phyloP scores from a whole-genome alignment of 306 rosid species.

The Glycine latifolia region DNA sequence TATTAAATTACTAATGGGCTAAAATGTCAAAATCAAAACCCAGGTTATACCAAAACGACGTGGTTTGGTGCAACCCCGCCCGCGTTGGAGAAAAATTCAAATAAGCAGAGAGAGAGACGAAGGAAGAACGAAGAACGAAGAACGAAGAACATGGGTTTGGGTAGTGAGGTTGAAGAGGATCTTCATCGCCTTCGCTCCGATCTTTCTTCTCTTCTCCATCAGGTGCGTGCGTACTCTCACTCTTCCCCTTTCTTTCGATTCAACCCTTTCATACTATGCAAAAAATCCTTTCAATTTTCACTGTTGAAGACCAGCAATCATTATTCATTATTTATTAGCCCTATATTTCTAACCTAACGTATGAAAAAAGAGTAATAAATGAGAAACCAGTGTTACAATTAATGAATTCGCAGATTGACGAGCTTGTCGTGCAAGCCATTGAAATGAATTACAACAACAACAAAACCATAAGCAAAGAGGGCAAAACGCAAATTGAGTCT shows the following conservation, averaged over 20 bases:
- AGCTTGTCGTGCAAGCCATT: conserved; percentile 75
- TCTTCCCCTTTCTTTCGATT: too few species aligned
- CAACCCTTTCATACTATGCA: neutral
- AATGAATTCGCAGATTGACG: conserved; percentile 70
- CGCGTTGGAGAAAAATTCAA: conserved; percentile 48
- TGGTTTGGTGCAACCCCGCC: conserved; percentile 35
- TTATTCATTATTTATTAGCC: neutral
- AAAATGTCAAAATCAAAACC: neutral
- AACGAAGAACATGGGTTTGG: conserved; percentile 30
- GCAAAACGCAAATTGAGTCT: conserved; percentile 63
- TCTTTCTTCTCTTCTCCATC: conserved; percentile 62
- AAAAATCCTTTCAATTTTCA: too few species aligned
- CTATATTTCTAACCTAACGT: neutral
- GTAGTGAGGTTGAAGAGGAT: conserved; percentile 16
- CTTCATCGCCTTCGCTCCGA: conserved; percentile 71
- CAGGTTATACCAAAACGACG: neutral
- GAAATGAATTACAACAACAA: conserved; percentile 34
- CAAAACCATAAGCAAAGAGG: conserved; percentile 46
- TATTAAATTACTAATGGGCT: neutral
- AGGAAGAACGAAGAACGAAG: neutral
- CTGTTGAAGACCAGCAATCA: neutral
- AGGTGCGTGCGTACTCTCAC: conserved; percentile 59
- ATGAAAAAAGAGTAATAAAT: too few species aligned
- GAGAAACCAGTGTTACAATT: neutral
- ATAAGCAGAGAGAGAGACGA: conserved; percentile 24